These are phyloP conservation scores for Trichoderma sp. DNA, from an alignment of 2,329 filamentous ascomycete species.

Conservation along the genomic window DNA sequence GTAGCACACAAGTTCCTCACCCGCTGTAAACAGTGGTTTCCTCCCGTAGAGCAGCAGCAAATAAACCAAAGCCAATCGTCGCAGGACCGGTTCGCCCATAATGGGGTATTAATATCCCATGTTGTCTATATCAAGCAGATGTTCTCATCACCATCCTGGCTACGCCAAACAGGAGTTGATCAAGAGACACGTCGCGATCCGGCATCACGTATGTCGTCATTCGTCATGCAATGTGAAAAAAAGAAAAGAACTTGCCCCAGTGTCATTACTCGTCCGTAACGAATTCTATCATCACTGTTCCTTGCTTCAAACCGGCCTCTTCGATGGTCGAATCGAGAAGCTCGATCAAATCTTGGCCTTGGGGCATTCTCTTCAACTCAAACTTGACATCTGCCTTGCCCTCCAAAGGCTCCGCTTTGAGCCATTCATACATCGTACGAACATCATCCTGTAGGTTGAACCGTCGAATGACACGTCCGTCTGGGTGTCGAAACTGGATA, in stretches of 20 bases:
- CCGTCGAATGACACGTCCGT: conserved; percentile 80
- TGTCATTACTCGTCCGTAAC: conserved; percentile 51
- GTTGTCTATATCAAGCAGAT: conserved; percentile 17
- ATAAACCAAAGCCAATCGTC: conserved; percentile 11
- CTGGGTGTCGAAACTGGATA: conserved; percentile 88
- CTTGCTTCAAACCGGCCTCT: conserved; percentile 84
- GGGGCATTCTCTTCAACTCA: conserved; percentile 78
- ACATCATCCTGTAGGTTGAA: conserved; percentile 77
- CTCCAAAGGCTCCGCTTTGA: conserved; percentile 83
- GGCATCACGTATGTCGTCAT: conserved; percentile 6
- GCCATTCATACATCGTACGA: conserved; percentile 87
- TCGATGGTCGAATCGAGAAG: conserved; percentile 70
- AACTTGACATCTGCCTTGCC: conserved; percentile 77
- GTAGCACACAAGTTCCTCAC: background rate
- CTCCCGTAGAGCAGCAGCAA: background rate
- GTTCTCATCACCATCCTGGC: background rate
- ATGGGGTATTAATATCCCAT: conserved; percentile 11
- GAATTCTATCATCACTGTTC: conserved; percentile 94
- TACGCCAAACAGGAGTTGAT: background rate
- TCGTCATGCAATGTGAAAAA: conserved; percentile 8
- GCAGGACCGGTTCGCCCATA: conserved; percentile 14
- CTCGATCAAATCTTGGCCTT: conserved; percentile 78
- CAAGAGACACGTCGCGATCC: background rate
- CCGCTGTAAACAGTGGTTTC: background rate
- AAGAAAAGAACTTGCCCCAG: background rate